These are phyloP conservation scores for Adansonia rubrostipa DNA, from an alignment of 441 rosid species.

Conservation along the genomic window DNA sequence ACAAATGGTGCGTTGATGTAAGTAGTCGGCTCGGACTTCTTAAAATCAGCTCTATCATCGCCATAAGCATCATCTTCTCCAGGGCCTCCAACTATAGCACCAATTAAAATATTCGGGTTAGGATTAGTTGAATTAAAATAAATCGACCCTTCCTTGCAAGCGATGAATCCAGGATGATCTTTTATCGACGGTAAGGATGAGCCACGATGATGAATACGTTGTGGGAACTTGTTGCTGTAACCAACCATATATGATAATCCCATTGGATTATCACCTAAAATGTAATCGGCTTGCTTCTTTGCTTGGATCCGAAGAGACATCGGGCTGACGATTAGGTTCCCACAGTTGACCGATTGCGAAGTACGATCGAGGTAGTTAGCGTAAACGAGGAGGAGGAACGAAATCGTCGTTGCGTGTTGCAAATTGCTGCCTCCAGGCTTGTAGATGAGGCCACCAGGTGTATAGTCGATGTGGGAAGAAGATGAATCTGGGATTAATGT, in stretches of 20 bases:
- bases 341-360: constrained; percentile 69
- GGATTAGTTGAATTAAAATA: constrained; percentile 70
- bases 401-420: constrained; percentile 84
- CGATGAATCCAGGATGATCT: constrained; percentile 60
- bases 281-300: constrained; percentile 83
- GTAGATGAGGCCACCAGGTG: constrained; percentile 86
- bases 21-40: constrained; percentile 90
- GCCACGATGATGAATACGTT: constrained; percentile 87
- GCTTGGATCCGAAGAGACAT: constrained; percentile 72
- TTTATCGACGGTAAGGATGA: constrained; percentile 74
- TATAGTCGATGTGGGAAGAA: constrained; percentile 68
- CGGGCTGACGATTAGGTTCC: constrained; percentile 53
- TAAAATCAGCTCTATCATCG: constrained; percentile 69
- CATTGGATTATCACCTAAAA: constrained; percentile 77
- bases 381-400: constrained; percentile 82
- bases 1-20: constrained; percentile 94
- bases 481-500: constrained; percentile 72
- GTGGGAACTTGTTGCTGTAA: constrained; percentile 68
- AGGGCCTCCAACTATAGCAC: constrained; percentile 93
- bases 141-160: constrained; percentile 76
- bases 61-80: constrained; percentile 66
- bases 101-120: constrained; percentile 68
- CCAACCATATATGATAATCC: constrained; percentile 94
- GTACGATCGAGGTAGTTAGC: constrained; percentile 71
- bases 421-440: constrained; percentile 95